Evolutionary conservation across 2,329 filamentous ascomycete species (phyloP), one percentile per base, ranked within the genome.

Genomic region (Fusarium pseudoanthophilum): DNA sequence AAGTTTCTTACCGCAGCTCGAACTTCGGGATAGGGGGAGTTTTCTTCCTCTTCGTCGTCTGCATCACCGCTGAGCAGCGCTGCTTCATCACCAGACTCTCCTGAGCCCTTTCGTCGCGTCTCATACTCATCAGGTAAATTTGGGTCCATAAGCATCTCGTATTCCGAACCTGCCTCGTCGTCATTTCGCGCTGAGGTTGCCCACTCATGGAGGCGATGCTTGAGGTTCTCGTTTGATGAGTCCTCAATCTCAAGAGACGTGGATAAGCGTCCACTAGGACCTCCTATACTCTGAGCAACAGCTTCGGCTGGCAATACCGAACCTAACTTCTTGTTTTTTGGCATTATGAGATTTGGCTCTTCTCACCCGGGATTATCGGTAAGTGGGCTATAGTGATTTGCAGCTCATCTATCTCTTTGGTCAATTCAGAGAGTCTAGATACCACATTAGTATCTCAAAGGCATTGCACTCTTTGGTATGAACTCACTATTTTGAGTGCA

Each of bases 1-100:
- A 88, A 89, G 78, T 92, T 92, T 59, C 85, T 84, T 6, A 92
- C 90, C 13, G 90, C 90, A 39, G 90, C 89, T 52, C 89, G 85
- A 55, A 91, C 90, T 80, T 92, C 90, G 34, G 90, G 87, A 75
- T 92, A 92, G 1, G 90, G 91, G 5, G 90, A 92, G 78, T 82
- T 83, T 36, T 77, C 74, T 13, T 72, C 65, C 26, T 82, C 80
- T 69, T 84, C 84, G n/a, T 82, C 80, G 53, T 85, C 84, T 39
- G 82, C 79, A 63, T 83, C 64, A 16, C 77, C 71, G 11, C 73
- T 74, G 49, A 71, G 60, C 43, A 78, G 66, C 7, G 69, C 72
- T 13, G 58, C 72, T 15, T 77, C 77, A 28, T 83, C 78, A 4
- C 58, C 66, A 32, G 67, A 63, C 13, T 72, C 63, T 40, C 56